Evolutionary conservation across 257 asterid species (phyloP), one percentile per base, ranked within the genome.

Genomic region (Fraxinus americana): DNA sequence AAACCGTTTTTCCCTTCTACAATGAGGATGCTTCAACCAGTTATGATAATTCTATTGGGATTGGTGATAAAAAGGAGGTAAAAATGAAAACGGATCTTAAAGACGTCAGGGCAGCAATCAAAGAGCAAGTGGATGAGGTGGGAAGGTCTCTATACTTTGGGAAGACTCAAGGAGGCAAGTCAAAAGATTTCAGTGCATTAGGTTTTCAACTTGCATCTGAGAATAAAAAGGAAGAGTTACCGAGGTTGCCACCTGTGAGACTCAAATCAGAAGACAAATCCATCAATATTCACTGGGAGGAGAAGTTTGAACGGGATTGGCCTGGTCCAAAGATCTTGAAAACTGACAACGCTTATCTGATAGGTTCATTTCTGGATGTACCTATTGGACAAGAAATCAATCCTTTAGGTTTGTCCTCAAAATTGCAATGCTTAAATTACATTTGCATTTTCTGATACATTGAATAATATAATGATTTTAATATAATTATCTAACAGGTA

Each of bases 311-410:
- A 71, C 34, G 69, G 11, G 98, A 91, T 89, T 91, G 83, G 50
- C 82, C 86, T 72, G 91, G 85, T 78, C 82, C 91, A 54, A 93
- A 89, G 86, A 84, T 85, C 76, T 50, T 86, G 77, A 88, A 85
- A 72, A 77, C 92, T 75, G 99, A 93, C 61, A 92, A 86, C 80
- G 52, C 91, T 41, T 89, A 85, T 85, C 90, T 86, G 72, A 90
- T 93, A 23, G 99, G 99, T 50, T 91, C 99, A 63, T 96, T 90
- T 89, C 90, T 96, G 79, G 99, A 96, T 81, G 97, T 93, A 71
- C 98, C 99, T 71, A 84, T 93, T 78, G 99, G 98, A 57, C 99
- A 96, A 85, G 99, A 96, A 77, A 86, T 91, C 85, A 90, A 74
- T 71, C 41, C 82, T 80, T 79, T 92, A 88, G 99, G 99, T 94